Conservation (phyloP, 805 yeast genomes). For the Ogataea henricii region DNA sequence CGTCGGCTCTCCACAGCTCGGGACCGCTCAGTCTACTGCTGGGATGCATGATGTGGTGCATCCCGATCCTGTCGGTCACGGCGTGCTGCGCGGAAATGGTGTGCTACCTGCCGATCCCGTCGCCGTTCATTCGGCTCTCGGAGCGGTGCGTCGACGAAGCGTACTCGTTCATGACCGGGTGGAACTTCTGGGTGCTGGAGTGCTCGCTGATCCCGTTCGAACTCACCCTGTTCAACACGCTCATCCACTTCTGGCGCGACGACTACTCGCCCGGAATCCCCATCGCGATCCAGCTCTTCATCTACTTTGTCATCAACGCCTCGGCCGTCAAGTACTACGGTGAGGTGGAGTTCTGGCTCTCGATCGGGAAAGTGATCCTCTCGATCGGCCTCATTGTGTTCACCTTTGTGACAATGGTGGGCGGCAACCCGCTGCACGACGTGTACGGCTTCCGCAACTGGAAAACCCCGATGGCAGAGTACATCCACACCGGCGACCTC, state of each 20-base stretch:
- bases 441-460: constrained; percentile 39
- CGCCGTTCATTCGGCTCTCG: constrained; percentile 49
- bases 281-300: constrained; percentile 42
- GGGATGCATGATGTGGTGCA: constrained; percentile 44
- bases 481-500: constrained; percentile 41
- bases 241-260: constrained; percentile 50
- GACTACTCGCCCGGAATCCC: constrained; percentile 50
- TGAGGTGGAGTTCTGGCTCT: constrained; percentile 49
- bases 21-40: constrained; percentile 46
- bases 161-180: constrained; percentile 47
- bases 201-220: constrained; percentile 53
- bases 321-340: constrained; percentile 50
- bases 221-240: constrained; percentile 47
- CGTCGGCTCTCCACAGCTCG: constrained; percentile 39
- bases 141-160: constrained; percentile 50
- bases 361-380: constrained; percentile 45
- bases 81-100: constrained; percentile 50
- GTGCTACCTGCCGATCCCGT: constrained; percentile 47
- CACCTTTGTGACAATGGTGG: constrained; percentile 50
- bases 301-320: constrained; percentile 44
- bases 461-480: constrained; percentile 37
- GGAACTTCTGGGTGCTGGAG: constrained; percentile 52
- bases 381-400: constrained; percentile 46
- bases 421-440: constrained; percentile 50
- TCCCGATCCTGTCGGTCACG: constrained; percentile 44